A percentile compares a stretch with the other conserved stretches of the same genome.
Evolutionary conservation across 805 yeast species (phyloP).

Genomic region (Lachancea waltii): DNA sequence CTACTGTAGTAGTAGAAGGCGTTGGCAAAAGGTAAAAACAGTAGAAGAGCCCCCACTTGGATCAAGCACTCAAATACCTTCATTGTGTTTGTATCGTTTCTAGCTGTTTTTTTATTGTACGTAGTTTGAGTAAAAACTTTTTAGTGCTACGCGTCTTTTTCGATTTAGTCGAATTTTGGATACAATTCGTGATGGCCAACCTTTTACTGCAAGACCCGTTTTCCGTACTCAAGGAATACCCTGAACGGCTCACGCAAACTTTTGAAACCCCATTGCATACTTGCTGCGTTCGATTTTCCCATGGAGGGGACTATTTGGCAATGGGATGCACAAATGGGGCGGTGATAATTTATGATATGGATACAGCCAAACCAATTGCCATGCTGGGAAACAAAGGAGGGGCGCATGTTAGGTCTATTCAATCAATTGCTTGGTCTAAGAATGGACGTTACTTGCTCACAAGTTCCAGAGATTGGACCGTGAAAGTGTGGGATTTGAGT

Average conservation of each 20-base stretch:
- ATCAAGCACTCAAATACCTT: constrained; percentile 7
- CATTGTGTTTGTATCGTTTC: not conserved
- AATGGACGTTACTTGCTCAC: constrained; percentile 66
- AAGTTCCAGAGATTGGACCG: constrained; percentile 76
- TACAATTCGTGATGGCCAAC: constrained; percentile 35
- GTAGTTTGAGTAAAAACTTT: constrained; percentile 6
- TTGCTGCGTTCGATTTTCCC: constrained; percentile 60
- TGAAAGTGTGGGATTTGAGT: constrained; percentile 72
- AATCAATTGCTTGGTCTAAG: constrained; percentile 67
- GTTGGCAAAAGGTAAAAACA: constrained; percentile 23
- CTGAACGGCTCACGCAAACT: constrained; percentile 73
- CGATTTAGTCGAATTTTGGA: not conserved
- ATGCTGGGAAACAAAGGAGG: constrained; percentile 43
- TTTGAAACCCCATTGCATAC: constrained; percentile 55
- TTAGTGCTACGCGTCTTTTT: constrained; percentile 1
- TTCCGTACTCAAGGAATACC: constrained; percentile 84
- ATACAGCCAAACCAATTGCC: constrained; percentile 39
- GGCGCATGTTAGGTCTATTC: constrained; percentile 67
- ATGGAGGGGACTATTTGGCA: constrained; percentile 80
- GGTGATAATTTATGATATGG: constrained; percentile 65
- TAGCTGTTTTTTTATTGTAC: not conserved
- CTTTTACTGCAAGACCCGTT: constrained; percentile 82
- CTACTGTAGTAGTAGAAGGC: constrained; percentile 47
- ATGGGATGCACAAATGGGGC: constrained; percentile 72
- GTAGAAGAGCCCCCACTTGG: constrained; percentile 17